Evolutionary conservation across 352 stramenopile species (phyloP).

Genomic region (Albugo laibachii): DNA sequence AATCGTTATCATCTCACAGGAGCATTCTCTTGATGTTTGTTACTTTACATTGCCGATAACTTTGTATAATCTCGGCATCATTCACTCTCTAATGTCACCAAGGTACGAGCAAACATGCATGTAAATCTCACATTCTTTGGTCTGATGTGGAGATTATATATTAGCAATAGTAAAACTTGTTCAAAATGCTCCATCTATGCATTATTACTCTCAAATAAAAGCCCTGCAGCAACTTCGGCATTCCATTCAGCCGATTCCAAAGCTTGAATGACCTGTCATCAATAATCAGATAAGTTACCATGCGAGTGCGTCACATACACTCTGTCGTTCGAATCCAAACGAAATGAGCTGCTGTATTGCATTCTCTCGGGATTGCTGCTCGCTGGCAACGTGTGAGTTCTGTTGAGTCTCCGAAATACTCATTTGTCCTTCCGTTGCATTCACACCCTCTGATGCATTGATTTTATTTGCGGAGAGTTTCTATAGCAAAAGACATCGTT

Average conservation of each 20-base stretch:
- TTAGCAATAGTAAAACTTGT: too few relatives aligned
- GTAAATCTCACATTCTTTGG: too few relatives aligned
- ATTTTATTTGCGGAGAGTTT: background rate
- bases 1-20: too few relatives aligned
- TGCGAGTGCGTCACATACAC: constrained; percentile 12
- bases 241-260: constrained; percentile 56
- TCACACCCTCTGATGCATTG: background rate
- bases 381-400: constrained; percentile 7
- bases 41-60: too few relatives aligned
- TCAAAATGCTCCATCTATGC: too few relatives aligned
- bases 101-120: too few relatives aligned
- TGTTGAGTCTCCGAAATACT: constrained; percentile 48
- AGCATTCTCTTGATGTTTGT: too few relatives aligned
- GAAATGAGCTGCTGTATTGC: constrained; percentile 31
- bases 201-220: constrained; percentile 41
- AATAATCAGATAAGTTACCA: background rate
- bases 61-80: too few relatives aligned
- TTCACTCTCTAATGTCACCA: too few relatives aligned
- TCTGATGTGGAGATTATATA: too few relatives aligned
- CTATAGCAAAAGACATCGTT: background rate
- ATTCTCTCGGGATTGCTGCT: constrained; percentile 2
- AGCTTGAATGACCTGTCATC: constrained; percentile 25
- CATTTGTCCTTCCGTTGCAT: constrained; percentile 6
- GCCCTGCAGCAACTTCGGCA: constrained; percentile 54
- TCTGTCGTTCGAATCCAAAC: constrained; percentile 41